Base-by-base conservation (phyloP, 2,329 filamentous ascomycete species). In the Paraconiothyrium sp. region DNA sequence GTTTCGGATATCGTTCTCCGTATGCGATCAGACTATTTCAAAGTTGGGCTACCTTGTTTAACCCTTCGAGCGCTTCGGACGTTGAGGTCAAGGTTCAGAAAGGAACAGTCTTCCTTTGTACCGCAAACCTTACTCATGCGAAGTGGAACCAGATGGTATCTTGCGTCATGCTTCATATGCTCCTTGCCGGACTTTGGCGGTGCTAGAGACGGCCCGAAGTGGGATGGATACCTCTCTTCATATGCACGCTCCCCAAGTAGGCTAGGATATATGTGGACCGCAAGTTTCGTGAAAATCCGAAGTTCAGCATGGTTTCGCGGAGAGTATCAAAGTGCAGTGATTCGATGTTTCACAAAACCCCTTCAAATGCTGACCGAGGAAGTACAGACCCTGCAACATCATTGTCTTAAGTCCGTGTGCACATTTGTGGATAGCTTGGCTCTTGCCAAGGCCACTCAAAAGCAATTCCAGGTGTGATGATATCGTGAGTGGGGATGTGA, bases 141-240 rank as follows among this genome's bases (percentile, higher is more conserved):
- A 16, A 48, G 16, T 14, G 46, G 13, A 8, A 13, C 11, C 11
- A 30, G 11, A 30, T 16, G 24, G 16, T 14, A n/a, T n/a, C 49
- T 43, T 43, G 39, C 39, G 52, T 44, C 52, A 44, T 34, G 24
- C 39, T 34, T 13, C 37, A 41, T 48, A 44, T 34, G 24, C 39
- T 34, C 16, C 37, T 27, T 48, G 14, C 22, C 32, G 54, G 54
- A 34, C n/a, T 57, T 57, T 57, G 43, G 43, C 54, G 54, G 54
- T 43, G 54, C 30, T 48, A 48, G 24, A 2, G n/a, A 30, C 41
- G 43, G 27, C 27, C 27, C 39, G 41, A 37, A 37, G 27, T 52
- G 49, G 34, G 49, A 8, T 16, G 34, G 47, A n/a, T 11, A 22
- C 16, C 13, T 13, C 2, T n/a, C 3, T 7, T 27, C 2, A 2